Conservation (phyloP, 139 green algal genomes). For the Prasinococcaceae sp. region DNA sequence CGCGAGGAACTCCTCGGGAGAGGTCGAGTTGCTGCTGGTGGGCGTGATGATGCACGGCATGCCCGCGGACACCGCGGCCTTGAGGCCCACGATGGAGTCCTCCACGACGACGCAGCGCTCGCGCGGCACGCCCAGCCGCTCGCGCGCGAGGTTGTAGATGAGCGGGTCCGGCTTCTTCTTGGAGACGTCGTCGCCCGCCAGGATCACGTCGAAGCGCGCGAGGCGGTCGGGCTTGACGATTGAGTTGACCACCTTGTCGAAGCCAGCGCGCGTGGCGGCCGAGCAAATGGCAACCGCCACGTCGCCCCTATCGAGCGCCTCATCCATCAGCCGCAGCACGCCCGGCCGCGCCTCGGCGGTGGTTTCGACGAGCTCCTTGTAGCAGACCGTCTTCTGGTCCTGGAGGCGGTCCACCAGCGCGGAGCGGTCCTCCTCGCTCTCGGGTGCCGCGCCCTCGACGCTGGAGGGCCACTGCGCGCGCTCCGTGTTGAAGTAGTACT, state of each 20-base stretch:
- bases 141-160: conserved; percentile 45
- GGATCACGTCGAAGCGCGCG: conserved; percentile 15
- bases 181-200: conserved; percentile 23
- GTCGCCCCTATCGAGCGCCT: conserved; percentile 12
- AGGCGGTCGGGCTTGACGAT: conserved; percentile 17
- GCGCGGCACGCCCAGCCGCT: conserved; percentile 21
- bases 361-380: conserved; percentile 38
- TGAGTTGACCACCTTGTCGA: conserved; percentile 19
- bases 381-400: conserved; percentile 45
- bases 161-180: conserved; percentile 63
- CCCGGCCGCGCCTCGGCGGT: conserved; percentile 8
- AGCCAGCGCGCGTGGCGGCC: conserved; percentile 16
- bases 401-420: conserved; percentile 64
- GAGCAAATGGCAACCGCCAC: conserved; percentile 16
- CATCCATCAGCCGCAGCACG: conserved; percentile 20
- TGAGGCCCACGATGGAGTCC: conserved; percentile 31
- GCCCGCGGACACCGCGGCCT: conserved; percentile 26
- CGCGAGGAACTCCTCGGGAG: too few relatives aligned
- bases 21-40: too few relatives aligned
- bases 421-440: conserved; percentile 44
- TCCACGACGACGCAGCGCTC: conserved; percentile 31
- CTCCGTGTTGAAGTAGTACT: conserved; percentile 42
- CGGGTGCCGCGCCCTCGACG: conserved; percentile 23
- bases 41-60: conserved; percentile 32
- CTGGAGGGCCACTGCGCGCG: conserved; percentile 21